These are phyloP conservation scores for Pelargonium citronellum DNA, from an alignment of 441 rosid species.

Conservation along the genomic window DNA sequence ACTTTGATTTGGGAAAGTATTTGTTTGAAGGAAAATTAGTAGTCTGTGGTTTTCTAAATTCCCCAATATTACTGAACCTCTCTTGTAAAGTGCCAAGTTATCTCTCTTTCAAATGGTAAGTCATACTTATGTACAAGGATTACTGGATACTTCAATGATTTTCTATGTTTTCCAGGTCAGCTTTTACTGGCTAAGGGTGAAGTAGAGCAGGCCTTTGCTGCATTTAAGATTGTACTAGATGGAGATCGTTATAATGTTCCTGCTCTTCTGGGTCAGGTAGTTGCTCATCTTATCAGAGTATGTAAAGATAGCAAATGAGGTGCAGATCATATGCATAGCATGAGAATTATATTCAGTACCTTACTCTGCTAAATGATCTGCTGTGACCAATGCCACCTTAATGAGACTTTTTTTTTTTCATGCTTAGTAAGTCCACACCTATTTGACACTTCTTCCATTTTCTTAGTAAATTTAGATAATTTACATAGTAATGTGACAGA, in stretches of 20 bases:
- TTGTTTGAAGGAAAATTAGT: no score
- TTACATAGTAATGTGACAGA: background rate
- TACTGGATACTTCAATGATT: conserved; percentile 17
- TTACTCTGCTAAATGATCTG: no score
- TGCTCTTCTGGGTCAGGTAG: conserved; percentile 96
- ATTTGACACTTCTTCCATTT: background rate
- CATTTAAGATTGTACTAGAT: conserved; percentile 77
- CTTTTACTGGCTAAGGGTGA: conserved; percentile 96
- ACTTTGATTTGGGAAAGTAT: background rate
- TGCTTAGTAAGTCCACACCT: background rate
- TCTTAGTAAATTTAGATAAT: background rate
- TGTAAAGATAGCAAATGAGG: background rate
- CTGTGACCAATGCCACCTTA: background rate
- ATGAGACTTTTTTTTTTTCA: background rate
- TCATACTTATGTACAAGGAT: conserved; percentile 3
- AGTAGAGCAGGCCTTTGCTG: conserved; percentile 79
- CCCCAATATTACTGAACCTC: background rate
- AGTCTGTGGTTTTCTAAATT: background rate
- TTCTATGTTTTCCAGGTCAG: conserved; percentile 58
- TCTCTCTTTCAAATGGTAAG: background rate
- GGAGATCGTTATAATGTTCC: conserved; percentile 77
- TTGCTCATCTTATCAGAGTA: background rate
- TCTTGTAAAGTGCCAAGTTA: background rate
- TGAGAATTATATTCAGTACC: background rate
- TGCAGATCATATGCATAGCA: conserved; percentile 4